These are phyloP conservation scores for Pyrenula aspistea DNA, from an alignment of 495 filamentous ascomycete species.

Conservation along the genomic window DNA sequence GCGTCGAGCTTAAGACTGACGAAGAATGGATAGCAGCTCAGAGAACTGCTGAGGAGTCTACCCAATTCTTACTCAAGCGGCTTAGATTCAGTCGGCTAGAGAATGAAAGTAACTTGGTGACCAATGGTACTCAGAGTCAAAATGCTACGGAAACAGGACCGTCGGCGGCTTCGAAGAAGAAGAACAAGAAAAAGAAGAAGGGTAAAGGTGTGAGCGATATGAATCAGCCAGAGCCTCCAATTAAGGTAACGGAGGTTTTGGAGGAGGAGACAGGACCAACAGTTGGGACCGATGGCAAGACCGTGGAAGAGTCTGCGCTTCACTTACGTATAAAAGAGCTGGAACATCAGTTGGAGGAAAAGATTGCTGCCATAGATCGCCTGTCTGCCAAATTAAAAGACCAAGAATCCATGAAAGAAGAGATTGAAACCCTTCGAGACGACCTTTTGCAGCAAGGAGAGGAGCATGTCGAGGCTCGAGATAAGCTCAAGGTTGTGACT, in stretches of 20 bases:
- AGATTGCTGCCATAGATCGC: slow-evolving; percentile 56
- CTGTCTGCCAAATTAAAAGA: slow-evolving; percentile 55
- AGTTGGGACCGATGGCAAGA: not conserved
- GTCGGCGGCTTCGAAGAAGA: slow-evolving; percentile 57
- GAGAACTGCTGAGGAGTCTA: not conserved
- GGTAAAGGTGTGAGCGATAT: slow-evolving; percentile 35
- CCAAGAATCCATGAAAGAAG: slow-evolving; percentile 71
- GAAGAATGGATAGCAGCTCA: not conserved
- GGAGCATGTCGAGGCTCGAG: slow-evolving; percentile 73
- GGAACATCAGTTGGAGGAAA: slow-evolving; percentile 49
- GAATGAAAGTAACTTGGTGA: not conserved
- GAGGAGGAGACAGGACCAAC: slow-evolving; percentile 6
- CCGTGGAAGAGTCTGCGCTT: slow-evolving; percentile 4
- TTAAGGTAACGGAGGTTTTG: slow-evolving; percentile 4
- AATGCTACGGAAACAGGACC: not conserved
- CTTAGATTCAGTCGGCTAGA: not conserved
- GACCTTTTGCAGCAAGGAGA: slow-evolving; percentile 63
- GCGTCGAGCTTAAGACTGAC: not conserved
- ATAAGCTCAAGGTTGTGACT: slow-evolving; percentile 56
- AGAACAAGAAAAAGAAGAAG: slow-evolving; percentile 84
- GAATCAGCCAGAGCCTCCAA: slow-evolving; percentile 9
- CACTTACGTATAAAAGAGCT: slow-evolving; percentile 25
- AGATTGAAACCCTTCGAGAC: slow-evolving; percentile 74
- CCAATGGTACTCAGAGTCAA: not conserved
- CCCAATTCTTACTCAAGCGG: not conserved